A percentile compares a stretch with the other conserved stretches of the same genome.
These are phyloP conservation scores for Pontederia paniculata DNA, from an alignment of 176 grass and related monocot genomes.

Conservation along the genomic window DNA sequence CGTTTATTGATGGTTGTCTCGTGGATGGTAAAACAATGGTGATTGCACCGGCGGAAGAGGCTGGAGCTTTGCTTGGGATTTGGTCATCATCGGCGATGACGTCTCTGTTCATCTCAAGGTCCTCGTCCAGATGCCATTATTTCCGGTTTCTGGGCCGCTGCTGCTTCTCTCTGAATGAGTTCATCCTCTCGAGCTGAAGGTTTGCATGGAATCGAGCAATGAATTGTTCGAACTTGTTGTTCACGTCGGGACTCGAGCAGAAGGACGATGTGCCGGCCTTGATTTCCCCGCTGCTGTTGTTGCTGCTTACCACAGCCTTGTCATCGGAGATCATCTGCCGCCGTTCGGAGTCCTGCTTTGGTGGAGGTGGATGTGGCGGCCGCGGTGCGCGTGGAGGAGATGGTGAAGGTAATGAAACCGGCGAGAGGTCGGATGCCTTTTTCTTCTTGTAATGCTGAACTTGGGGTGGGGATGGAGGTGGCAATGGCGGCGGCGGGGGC, in stretches of 20 bases:
- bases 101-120: not conserved
- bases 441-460: not conserved
- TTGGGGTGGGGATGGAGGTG: conserved; percentile 4
- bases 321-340: conserved; percentile 7
- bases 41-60: not conserved
- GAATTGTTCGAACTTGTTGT: conserved; percentile 78
- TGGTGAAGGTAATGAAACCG: conserved; percentile 26
- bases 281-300: conserved; percentile 3
- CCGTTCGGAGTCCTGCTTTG: not conserved
- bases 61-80: not conserved
- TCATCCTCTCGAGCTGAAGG: conserved; percentile 79
- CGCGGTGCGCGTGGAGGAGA: conserved; percentile 35
- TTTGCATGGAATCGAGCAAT: conserved; percentile 58
- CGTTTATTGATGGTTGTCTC: too few species aligned
- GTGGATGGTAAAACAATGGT: not conserved
- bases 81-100: not conserved
- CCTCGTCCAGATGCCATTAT: not conserved
- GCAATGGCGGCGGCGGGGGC: conserved; percentile 7
- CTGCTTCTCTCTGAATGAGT: conserved; percentile 63
- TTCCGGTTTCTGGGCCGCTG: conserved; percentile 6
- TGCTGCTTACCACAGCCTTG: conserved; percentile 19
- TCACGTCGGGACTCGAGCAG: conserved; percentile 89
- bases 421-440: conserved; percentile 9
- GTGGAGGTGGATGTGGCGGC: conserved; percentile 42
- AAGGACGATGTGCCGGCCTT: conserved; percentile 28